These are phyloP conservation scores for Citrus hindsii DNA, from an alignment of 345 rosid genomes.

Conservation along the genomic window DNA sequence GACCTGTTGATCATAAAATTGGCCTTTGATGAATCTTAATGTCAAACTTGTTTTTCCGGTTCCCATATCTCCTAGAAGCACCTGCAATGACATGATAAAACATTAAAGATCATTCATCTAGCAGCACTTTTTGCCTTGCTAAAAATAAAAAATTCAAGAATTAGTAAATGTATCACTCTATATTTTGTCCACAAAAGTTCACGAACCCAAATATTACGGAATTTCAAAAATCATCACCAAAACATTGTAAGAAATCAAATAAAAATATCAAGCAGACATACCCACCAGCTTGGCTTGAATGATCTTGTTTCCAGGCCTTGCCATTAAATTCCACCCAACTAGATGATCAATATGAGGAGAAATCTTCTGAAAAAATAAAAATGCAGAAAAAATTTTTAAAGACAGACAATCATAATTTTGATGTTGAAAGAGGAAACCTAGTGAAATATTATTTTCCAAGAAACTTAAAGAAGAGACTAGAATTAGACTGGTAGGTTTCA, in stretches of 20 bases:
- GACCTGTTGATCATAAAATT: slow-evolving; percentile 60
- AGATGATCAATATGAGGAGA: background rate
- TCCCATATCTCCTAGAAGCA: slow-evolving; percentile 68
- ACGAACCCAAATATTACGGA: background rate
- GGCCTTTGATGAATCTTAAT: slow-evolving; percentile 61
- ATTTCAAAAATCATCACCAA: background rate
- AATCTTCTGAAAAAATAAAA: background rate
- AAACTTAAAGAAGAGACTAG: background rate
- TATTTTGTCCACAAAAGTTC: background rate
- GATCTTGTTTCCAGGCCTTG: slow-evolving; percentile 59
- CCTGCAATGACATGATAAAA: slow-evolving; percentile 27
- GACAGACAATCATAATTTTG: background rate
- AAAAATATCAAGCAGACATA: slow-evolving; percentile 37
- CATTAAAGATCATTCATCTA: slow-evolving; percentile 2
- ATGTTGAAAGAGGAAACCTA: background rate
- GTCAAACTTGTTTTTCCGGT: slow-evolving; percentile 72
- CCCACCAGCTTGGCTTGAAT: slow-evolving; percentile 82
- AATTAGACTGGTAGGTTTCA: slow-evolving; percentile 31
- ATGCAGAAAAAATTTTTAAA: background rate
- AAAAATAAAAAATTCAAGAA: background rate
- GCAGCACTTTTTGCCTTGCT: background rate
- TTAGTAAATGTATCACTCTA: background rate
- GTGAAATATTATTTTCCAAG: background rate
- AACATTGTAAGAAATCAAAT: background rate
- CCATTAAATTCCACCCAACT: slow-evolving; percentile 26